Conservation (phyloP, 306 rosid genomes). For the Chamaecrista fasciculata region DNA sequence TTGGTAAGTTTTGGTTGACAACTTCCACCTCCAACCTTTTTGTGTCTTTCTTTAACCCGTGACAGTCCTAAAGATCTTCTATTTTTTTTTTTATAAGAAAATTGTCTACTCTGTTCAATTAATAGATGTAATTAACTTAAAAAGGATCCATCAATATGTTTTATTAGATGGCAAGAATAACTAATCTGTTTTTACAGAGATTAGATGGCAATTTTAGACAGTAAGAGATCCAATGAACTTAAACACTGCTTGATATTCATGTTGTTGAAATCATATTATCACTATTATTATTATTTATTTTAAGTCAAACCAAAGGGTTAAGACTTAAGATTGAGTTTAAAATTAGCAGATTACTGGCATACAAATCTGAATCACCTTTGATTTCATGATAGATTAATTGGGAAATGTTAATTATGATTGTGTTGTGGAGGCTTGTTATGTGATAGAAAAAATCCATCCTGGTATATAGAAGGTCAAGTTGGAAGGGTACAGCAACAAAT, state of each 20-base stretch:
- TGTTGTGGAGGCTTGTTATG: not conserved
- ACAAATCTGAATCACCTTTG: not conserved
- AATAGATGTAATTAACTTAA: not conserved
- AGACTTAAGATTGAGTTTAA: not conserved
- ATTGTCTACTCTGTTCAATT: not conserved
- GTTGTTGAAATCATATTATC: not conserved
- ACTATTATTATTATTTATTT: not conserved
- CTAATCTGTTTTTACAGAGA: not conserved
- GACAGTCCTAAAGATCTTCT: not conserved
- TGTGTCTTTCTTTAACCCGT: not conserved
- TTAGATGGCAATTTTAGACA: constrained; percentile 5
- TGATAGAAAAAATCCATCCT: not conserved
- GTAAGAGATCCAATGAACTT: not conserved
- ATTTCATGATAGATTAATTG: not conserved
- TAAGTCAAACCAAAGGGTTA: not conserved
- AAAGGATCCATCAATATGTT: not conserved
- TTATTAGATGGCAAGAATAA: not conserved
- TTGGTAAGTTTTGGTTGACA: constrained; percentile 53
- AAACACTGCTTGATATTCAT: not conserved
- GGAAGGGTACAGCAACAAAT: not conserved
- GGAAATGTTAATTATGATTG: not conserved
- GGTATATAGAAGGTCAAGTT: constrained; percentile 10
- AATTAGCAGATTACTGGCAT: not conserved
- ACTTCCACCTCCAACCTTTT: not conserved
- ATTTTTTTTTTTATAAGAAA: not conserved